phyloP scores from a whole-genome alignment of 768 basidiomycete genomes.

The Rhizopogon vulgaris region DNA sequence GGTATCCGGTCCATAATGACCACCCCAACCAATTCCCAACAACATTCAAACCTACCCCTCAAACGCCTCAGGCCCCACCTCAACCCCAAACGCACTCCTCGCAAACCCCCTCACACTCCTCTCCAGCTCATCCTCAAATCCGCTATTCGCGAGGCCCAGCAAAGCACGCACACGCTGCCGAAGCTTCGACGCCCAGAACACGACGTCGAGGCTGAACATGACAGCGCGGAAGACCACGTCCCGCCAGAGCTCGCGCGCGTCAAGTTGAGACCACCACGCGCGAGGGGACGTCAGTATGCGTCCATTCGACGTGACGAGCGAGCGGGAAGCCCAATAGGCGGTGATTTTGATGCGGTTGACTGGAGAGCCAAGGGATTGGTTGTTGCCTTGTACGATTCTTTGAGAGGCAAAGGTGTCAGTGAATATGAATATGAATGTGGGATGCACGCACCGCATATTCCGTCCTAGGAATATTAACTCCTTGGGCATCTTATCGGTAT shows the following conservation, averaged over 20 bases:
- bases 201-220: slow-evolving; percentile 64
- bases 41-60: slow-evolving; percentile 27
- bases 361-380: slow-evolving; percentile 78
- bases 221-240: slow-evolving; percentile 58
- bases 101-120: slow-evolving; percentile 67
- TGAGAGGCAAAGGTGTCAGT: background rate
- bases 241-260: slow-evolving; percentile 45
- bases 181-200: slow-evolving; percentile 59
- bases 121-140: slow-evolving; percentile 83
- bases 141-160: slow-evolving; percentile 36
- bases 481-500: slow-evolving; percentile 78
- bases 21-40: background rate
- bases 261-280: background rate
- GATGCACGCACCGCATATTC: slow-evolving; percentile 54
- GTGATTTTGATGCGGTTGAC: slow-evolving; percentile 90
- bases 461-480: slow-evolving; percentile 68
- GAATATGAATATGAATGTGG: background rate
- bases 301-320: slow-evolving; percentile 42
- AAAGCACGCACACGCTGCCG: slow-evolving; percentile 40
- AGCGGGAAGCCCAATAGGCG: slow-evolving; percentile 73
- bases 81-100: slow-evolving; percentile 74
- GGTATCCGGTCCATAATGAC: too few relatives aligned
- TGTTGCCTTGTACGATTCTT: slow-evolving; percentile 48
- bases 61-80: slow-evolving; percentile 56
- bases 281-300: slow-evolving; percentile 26